Conservation (phyloP, 1,284 basidiomycete species). For the Phellopilus nigrolimitatus region DNA sequence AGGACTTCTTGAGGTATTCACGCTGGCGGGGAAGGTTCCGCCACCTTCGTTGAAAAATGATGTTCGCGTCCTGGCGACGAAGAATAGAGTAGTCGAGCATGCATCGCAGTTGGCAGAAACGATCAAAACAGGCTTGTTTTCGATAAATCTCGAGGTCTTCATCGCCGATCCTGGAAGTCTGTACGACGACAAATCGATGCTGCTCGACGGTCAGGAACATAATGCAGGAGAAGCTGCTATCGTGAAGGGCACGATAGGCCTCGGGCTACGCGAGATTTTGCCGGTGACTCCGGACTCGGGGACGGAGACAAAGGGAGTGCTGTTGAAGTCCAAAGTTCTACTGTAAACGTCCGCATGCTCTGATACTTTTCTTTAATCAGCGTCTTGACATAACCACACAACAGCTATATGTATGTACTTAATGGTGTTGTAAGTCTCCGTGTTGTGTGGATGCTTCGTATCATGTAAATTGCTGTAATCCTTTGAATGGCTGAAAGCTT, state of each 20-base stretch:
- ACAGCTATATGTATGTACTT: no score
- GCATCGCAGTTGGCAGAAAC: constrained; percentile 3
- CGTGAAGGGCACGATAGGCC: constrained; percentile 1
- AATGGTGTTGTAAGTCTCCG: no score
- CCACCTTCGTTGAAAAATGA: background rate
- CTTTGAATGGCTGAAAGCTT: no score
- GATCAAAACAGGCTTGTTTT: constrained; percentile 4
- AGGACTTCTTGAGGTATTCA: constrained; percentile 3
- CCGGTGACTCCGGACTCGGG: no score
- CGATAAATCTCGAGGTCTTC: background rate
- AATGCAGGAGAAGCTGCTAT: background rate
- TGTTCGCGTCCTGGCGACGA: background rate
- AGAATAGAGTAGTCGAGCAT: background rate
- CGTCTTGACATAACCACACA: no score
- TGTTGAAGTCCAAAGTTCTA: constrained; percentile 7
- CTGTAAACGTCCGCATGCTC: no score
- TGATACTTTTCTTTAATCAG: no score
- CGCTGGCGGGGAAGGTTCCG: background rate
- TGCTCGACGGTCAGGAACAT: constrained; percentile 1
- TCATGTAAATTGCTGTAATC: no score
- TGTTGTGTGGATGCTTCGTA: no score
- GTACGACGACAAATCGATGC: constrained; percentile 1
- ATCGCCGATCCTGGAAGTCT: constrained; percentile 1
- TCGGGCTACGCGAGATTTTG: background rate
- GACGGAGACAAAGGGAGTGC: background rate